Conservation (phyloP, 768 basidiomycete genomes). For the Auricularia cornea region DNA sequence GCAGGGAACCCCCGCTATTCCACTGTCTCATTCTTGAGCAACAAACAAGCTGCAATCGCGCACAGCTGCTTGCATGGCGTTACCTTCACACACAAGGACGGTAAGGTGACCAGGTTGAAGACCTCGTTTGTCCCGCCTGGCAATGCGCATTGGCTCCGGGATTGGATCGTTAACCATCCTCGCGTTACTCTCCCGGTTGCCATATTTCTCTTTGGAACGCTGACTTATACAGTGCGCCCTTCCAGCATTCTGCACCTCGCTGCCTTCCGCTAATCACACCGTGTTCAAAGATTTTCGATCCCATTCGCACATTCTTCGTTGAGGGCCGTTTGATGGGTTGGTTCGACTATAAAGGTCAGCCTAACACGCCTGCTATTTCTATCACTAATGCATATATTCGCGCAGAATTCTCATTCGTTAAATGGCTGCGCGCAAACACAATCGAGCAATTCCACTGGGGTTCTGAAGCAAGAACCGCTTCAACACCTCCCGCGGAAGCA, state of each 20-base stretch:
- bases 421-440: constrained; percentile 64
- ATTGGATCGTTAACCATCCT: constrained; percentile 84
- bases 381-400: neutral
- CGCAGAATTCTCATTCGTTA: constrained; percentile 62
- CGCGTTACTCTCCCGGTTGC: constrained; percentile 71
- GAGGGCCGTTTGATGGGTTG: constrained; percentile 74
- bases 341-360: constrained; percentile 68
- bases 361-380: too few relatives aligned
- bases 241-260: neutral
- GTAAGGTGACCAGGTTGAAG: constrained; percentile 36
- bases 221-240: constrained; percentile 73
- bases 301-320: constrained; percentile 76
- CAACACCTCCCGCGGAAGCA: constrained; percentile 30
- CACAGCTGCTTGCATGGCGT: constrained; percentile 74
- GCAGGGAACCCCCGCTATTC: constrained; percentile 60
- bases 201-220: constrained; percentile 79
- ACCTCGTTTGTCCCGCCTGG: constrained; percentile 55
- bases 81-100: constrained; percentile 19
- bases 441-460: constrained; percentile 35
- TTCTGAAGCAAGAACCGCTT: constrained; percentile 12
- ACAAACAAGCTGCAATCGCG: constrained; percentile 69
- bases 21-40: constrained; percentile 49
- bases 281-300: constrained; percentile 71
- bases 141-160: constrained; percentile 57
- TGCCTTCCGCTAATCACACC: neutral